Conservation (phyloP, 306 rosid genomes). For the Begonia fuchsioides region DNA sequence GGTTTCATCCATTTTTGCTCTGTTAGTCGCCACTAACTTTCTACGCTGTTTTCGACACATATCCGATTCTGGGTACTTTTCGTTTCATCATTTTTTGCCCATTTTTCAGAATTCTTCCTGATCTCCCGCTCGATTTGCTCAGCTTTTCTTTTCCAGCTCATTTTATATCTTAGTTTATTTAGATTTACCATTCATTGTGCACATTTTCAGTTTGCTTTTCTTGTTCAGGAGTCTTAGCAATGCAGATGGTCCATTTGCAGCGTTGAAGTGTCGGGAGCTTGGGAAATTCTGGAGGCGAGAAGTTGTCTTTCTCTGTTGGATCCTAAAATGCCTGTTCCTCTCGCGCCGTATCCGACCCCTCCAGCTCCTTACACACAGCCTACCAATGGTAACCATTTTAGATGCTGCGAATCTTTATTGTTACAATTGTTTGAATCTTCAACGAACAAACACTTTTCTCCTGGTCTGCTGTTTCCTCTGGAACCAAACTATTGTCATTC, state of each 20-base stretch:
- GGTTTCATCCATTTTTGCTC: conserved; percentile 4
- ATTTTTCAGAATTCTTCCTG: neutral
- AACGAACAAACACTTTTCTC: conserved; percentile 5
- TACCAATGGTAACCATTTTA: conserved; percentile 52
- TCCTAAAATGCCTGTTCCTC: conserved; percentile 92
- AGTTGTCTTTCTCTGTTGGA: conserved; percentile 11
- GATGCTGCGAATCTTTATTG: conserved; percentile 1
- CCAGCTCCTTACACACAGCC: conserved; percentile 60
- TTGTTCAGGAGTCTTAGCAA: conserved; percentile 14
- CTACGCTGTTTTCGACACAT: neutral
- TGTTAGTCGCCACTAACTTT: neutral
- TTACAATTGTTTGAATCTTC: too few relatives aligned
- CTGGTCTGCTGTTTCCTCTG: neutral
- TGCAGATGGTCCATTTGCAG: conserved; percentile 20
- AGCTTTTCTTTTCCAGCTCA: neutral
- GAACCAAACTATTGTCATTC: neutral
- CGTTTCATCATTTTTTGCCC: neutral
- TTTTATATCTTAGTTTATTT: conserved; percentile 3
- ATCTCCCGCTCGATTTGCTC: neutral
- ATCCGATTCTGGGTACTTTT: conserved; percentile 1
- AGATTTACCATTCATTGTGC: neutral
- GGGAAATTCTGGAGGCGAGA: conserved; percentile 13
- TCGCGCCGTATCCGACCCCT: conserved; percentile 93
- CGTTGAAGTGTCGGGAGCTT: conserved; percentile 19
- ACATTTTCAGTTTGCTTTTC: conserved; percentile 15